Evolutionary conservation across 257 asterid genomes (phyloP).

Genomic region (Solanum microdontum): DNA sequence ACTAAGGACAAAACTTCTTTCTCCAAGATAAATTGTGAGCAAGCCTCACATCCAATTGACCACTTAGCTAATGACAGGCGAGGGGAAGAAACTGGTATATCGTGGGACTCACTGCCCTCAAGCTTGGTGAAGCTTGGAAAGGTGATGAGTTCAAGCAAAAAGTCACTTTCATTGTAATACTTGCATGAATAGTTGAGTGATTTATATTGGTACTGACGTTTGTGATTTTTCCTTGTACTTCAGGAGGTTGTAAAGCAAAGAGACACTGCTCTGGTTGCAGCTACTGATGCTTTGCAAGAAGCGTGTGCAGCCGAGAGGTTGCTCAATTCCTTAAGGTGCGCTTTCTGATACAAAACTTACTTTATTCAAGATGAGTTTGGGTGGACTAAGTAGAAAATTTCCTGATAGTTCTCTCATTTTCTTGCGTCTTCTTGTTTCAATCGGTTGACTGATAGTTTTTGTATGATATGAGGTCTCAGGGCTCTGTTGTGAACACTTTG

Average conservation of each 20-base stretch:
- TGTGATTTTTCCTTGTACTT: background rate
- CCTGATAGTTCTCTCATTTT: background rate
- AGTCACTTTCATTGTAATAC: background rate
- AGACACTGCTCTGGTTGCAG: conserved; percentile 50
- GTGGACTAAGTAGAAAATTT: background rate
- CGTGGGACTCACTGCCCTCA: conserved; percentile 50
- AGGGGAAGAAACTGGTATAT: conserved; percentile 42
- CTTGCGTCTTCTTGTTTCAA: background rate
- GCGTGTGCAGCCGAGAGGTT: conserved; percentile 72
- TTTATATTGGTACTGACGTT: background rate
- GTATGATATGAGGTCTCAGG: background rate
- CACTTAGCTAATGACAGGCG: conserved; percentile 29
- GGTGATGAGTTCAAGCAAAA: conserved; percentile 20
- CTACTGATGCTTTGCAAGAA: conserved; percentile 69
- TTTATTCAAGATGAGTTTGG: background rate
- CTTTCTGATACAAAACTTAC: background rate
- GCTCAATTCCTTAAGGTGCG: conserved; percentile 65
- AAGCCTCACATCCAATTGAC: conserved; percentile 13
- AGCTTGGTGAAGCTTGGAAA: conserved; percentile 55
- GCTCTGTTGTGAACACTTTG: background rate
- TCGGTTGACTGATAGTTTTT: background rate
- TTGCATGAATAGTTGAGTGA: background rate
- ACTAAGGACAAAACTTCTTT: conserved; percentile 15
- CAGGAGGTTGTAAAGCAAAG: conserved; percentile 60
- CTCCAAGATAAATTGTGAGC: conserved; percentile 15